A percentile compares a stretch with the other conserved stretches of the same genome.
Evolutionary conservation across 345 rosid genomes (phyloP).

Genomic region (Lepidium aucheri): DNA sequence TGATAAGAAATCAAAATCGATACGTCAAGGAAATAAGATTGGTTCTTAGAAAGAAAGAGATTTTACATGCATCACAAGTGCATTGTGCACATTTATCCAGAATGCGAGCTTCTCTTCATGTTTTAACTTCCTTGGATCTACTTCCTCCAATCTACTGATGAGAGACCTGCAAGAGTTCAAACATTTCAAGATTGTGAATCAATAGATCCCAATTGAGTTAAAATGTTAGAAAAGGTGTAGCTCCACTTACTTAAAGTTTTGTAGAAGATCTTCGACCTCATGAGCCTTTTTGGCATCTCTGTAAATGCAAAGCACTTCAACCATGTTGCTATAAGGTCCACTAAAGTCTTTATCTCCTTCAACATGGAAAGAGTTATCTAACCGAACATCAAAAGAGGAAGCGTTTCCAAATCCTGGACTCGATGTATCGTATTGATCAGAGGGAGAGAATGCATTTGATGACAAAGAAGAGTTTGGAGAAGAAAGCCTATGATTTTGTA

Average conservation of each 20-base stretch:
- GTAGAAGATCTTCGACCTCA: slow-evolving; percentile 72
- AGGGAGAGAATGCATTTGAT: slow-evolving; percentile 72
- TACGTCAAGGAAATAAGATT: neutral
- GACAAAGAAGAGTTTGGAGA: slow-evolving; percentile 83
- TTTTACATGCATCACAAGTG: slow-evolving; percentile 93
- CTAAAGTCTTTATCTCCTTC: slow-evolving; percentile 91
- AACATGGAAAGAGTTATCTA: slow-evolving; percentile 80
- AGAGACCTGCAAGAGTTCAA: slow-evolving; percentile 48
- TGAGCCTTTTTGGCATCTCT: slow-evolving; percentile 68
- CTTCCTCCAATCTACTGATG: slow-evolving; percentile 64
- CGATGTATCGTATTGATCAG: slow-evolving; percentile 62
- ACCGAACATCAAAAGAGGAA: slow-evolving; percentile 62
- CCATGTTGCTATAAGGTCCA: slow-evolving; percentile 81
- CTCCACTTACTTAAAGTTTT: slow-evolving; percentile 65
- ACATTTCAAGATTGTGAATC: slow-evolving; percentile 2
- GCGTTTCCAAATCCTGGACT: slow-evolving; percentile 73
- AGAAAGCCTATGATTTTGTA: slow-evolving; percentile 43
- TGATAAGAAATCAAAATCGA: slow-evolving; percentile 4
- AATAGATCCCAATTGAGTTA: neutral
- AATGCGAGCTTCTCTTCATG: slow-evolving; percentile 93
- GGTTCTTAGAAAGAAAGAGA: slow-evolving; percentile 1
- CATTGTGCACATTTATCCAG: slow-evolving; percentile 95
- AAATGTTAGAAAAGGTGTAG: neutral
- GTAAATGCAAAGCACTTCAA: slow-evolving; percentile 79
- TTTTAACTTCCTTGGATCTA: slow-evolving; percentile 63